These are phyloP conservation scores for Coemansia sp. DNA, from an alignment of 192 early-diverging fungal species.

Conservation along the genomic window DNA sequence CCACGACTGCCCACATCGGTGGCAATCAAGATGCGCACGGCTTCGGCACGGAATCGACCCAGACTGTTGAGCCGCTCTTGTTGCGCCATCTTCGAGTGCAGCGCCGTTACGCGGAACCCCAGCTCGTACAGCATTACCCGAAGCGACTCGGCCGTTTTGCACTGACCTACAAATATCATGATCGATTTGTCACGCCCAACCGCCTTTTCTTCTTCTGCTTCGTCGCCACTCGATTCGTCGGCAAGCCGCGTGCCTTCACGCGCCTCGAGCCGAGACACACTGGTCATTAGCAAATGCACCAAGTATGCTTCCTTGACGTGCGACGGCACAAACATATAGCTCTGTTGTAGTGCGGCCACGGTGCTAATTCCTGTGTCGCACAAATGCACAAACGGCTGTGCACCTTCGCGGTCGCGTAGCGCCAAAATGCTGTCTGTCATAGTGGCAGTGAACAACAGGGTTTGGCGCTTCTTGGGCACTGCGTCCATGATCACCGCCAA, in stretches of 20 bases:
- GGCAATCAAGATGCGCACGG: conserved; percentile 85
- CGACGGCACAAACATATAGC: conserved; percentile 90
- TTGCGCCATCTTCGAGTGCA: conserved; percentile 95
- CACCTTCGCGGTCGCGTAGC: conserved; percentile 52
- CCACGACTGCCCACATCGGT: conserved; percentile 98
- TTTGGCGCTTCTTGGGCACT: conserved; percentile 84
- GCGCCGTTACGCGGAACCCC: conserved; percentile 83
- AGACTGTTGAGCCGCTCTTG: conserved; percentile 85
- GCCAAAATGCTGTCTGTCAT: conserved; percentile 88
- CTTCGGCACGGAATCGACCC: conserved; percentile 87
- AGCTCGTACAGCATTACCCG: conserved; percentile 86
- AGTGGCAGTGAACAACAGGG: conserved; percentile 94
- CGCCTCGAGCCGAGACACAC: conserved; percentile 31
- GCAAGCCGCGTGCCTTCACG: conserved; percentile 31
- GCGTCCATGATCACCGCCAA: conserved; percentile 73
- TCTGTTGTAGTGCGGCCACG: conserved; percentile 83
- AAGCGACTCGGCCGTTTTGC: conserved; percentile 80
- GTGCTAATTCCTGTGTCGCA: conserved; percentile 60
- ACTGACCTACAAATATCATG: conserved; percentile 91
- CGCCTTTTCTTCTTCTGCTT: conserved; percentile 29
- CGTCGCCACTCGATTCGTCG: conserved; percentile 29
- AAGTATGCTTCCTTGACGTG: conserved; percentile 88
- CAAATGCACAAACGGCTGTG: conserved; percentile 42
- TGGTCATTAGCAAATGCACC: conserved; percentile 64
- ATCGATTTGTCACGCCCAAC: conserved; percentile 70